Evolutionary conservation across 371 early-diverging fungal genomes (phyloP), one percentile per base, ranked within the genome.

Genomic region (Mortierella polycephala): DNA sequence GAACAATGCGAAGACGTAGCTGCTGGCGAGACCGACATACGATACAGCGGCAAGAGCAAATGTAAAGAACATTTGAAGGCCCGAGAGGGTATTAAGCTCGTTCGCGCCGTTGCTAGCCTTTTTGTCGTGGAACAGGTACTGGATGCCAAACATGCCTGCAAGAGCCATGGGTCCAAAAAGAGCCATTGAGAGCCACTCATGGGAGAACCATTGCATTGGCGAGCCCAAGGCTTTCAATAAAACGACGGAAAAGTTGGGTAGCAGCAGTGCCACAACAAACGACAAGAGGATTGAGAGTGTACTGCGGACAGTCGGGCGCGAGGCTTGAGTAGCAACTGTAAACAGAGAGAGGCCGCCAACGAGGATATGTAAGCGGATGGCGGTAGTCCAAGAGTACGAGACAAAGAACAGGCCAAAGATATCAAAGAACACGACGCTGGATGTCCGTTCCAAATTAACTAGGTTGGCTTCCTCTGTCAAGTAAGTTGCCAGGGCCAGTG

Each of bases 371-470:
- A 87, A 61, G 8, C 60, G 55, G 52, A 81, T 83, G 6, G 90
- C 92, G 1, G 87, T 85, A 0, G 71, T 60, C 87, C 89, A 87
- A 2, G 86, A 82, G 68, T 90, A 90, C n/a, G 86, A 86, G 45
- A 89, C 63, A 69, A 92, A 92, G 55, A 83, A 66, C 75, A 60
- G 67, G 74, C 89, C 91, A 62, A 89, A 84, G 12, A 89, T 59
- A 75, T 91, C 93, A 64, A 86, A 90, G 66, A 87, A 93, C 30
- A 91, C 85, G 7, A 88, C 83, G 49, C 88, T 85, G 14, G 85
- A 83, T 0, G 88, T 82, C 44, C 68, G 82, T 57, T 88, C 81
- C 57, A 91, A 82, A 21, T 73, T 66, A 21, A 89, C 71, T 1
- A 85, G 80, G 54, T 87, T 85, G 12, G 65, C 58, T n/a, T 60